Conservation (phyloP, 2,329 filamentous ascomycete genomes). For the Fusarium sp. region DNA sequence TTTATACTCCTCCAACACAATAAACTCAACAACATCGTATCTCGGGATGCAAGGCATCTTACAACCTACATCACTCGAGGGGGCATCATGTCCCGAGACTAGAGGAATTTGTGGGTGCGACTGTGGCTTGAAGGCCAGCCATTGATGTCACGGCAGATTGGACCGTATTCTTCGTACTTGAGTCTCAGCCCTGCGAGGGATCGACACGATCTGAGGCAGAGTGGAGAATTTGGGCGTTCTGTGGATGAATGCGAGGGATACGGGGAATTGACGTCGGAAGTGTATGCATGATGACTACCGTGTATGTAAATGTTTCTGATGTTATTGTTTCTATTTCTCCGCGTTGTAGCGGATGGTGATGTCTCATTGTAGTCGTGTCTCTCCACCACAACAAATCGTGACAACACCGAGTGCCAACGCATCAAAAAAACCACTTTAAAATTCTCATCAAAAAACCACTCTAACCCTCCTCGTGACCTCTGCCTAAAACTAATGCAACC, state of each 20-base stretch:
- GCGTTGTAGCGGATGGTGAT: neutral
- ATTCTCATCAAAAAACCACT: neutral
- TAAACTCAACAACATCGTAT: neutral
- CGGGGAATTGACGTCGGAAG: neutral
- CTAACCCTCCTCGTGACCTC: neutral
- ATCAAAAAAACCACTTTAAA: neutral
- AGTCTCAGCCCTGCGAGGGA: conserved; percentile 23
- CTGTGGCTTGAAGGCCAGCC: neutral
- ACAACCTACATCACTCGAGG: neutral
- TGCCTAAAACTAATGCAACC: neutral
- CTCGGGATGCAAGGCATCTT: neutral
- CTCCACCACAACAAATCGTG: too few relatives aligned
- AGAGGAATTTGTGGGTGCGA: neutral
- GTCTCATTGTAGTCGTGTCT: neutral
- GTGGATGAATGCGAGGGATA: neutral
- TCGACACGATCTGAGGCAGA: neutral
- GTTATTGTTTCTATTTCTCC: neutral
- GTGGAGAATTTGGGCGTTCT: neutral
- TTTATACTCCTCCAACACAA: conserved; percentile 10
- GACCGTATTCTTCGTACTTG: conserved; percentile 31
- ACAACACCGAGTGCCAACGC: too few relatives aligned
- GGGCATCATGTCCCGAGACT: conserved; percentile 35
- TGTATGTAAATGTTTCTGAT: neutral
- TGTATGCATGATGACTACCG: neutral
- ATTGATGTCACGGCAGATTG: conserved; percentile 6